Evolutionary conservation across 2,329 filamentous ascomycete genomes (phyloP).

Genomic region (Lasiodiplodia hormozganensis): DNA sequence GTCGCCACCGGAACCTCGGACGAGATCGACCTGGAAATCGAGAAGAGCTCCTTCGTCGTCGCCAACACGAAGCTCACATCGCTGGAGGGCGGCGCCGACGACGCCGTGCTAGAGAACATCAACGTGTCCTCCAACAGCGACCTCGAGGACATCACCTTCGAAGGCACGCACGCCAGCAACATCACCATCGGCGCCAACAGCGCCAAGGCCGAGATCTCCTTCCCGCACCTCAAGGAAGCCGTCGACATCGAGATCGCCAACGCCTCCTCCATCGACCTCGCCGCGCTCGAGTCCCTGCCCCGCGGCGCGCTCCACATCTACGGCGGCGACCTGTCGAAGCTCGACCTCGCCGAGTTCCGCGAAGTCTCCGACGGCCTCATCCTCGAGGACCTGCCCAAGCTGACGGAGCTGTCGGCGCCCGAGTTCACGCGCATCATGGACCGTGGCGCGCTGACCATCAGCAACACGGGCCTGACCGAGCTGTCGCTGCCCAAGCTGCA

Average conservation of each 20-base stretch:
- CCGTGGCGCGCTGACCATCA: constrained; percentile 6
- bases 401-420: constrained; percentile 1
- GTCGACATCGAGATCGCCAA: constrained; percentile 20
- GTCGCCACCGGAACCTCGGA: constrained; percentile 2
- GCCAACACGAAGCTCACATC: constrained; percentile 2
- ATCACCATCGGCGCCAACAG: constrained; percentile 16
- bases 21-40: constrained; percentile 4
- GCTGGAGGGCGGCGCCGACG: not conserved
- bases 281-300: not conserved
- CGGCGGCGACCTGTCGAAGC: not conserved
- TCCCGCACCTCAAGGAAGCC: constrained; percentile 16
- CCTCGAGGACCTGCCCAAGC: constrained; percentile 15
- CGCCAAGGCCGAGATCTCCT: constrained; percentile 6
- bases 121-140: constrained; percentile 12
- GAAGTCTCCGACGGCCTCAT: constrained; percentile 9
- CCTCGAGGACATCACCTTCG: constrained; percentile 5
- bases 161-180: constrained; percentile 9
- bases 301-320: constrained; percentile 17
- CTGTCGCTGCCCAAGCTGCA: constrained; percentile 19
- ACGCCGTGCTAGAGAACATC: constrained; percentile 6
- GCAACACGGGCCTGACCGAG: constrained; percentile 3
- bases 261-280: constrained; percentile 1
- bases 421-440: constrained; percentile 22
- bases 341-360: not conserved
- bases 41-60: not conserved